A percentile compares a stretch with the other conserved stretches of the same genome.
Conservation (phyloP, 2,329 filamentous ascomycete species). For the Phaeosphaeriaceae sp. region DNA sequence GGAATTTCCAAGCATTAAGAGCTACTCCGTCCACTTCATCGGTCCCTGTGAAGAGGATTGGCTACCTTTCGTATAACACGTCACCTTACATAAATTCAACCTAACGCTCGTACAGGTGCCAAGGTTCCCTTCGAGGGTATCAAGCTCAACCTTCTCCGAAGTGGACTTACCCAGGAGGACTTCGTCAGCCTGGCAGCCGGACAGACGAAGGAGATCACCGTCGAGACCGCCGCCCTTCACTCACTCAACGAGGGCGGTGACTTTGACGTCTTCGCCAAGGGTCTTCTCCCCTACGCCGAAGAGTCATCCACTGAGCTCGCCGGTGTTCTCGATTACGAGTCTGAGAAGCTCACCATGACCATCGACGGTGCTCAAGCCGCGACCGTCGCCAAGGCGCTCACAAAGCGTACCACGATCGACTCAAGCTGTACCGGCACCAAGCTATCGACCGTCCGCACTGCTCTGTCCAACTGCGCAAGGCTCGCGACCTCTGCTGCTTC, state of each 20-base stretch:
- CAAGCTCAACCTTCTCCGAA: slow-evolving; percentile 57
- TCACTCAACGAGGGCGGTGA: slow-evolving; percentile 60
- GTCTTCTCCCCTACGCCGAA: slow-evolving; percentile 47
- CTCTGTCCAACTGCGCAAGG: slow-evolving; percentile 61
- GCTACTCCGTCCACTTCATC: too few species aligned
- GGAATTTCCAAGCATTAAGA: too few species aligned
- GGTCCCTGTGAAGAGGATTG: background rate
- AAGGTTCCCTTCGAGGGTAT: slow-evolving; percentile 62
- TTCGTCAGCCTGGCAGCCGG: slow-evolving; percentile 58
- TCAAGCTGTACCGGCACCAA: slow-evolving; percentile 62
- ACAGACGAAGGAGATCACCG: slow-evolving; percentile 60
- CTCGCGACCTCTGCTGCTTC: slow-evolving; percentile 62
- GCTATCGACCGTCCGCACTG: slow-evolving; percentile 55
- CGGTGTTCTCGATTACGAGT: slow-evolving; percentile 63
- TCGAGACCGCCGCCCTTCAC: slow-evolving; percentile 65
- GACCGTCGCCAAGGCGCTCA: slow-evolving; percentile 53
- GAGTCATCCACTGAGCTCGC: slow-evolving; percentile 62
- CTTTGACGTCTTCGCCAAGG: slow-evolving; percentile 64
- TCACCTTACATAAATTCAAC: background rate
- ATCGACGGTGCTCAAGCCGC: slow-evolving; percentile 65
- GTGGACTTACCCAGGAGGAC: slow-evolving; percentile 54
- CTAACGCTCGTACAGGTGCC: slow-evolving; percentile 40
- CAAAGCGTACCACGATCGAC: slow-evolving; percentile 61
- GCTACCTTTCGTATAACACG: background rate
- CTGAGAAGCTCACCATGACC: slow-evolving; percentile 64